Conservation (phyloP, 2,329 filamentous ascomycete species). For the Cryphonectria parasitica region DNA sequence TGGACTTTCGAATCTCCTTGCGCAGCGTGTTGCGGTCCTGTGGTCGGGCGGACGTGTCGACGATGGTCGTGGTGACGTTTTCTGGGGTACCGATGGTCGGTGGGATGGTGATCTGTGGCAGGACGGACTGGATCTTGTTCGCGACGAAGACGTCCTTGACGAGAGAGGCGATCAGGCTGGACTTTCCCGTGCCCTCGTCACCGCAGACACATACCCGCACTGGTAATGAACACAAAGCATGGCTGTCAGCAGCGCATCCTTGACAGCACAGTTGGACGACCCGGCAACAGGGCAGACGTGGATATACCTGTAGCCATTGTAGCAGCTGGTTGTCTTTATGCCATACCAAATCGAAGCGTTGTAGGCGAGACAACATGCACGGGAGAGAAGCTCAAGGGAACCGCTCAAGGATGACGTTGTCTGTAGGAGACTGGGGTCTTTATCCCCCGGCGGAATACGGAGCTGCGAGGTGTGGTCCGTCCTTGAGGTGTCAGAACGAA, state of each 20-base stretch:
- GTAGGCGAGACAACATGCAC: background rate
- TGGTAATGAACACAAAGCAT: constrained; percentile 31
- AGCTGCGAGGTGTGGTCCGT: background rate
- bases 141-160: constrained; percentile 97
- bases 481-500: background rate
- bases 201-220: constrained; percentile 96
- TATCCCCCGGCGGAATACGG: background rate
- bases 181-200: constrained; percentile 94
- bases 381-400: background rate
- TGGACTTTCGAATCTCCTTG: constrained; percentile 94
- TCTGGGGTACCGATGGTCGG: constrained; percentile 91
- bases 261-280: background rate
- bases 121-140: constrained; percentile 86
- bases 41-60: constrained; percentile 94
- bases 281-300: background rate
- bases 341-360: constrained; percentile 7
- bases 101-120: constrained; percentile 93
- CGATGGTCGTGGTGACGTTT: constrained; percentile 95
- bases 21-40: constrained; percentile 89
- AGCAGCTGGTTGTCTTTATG: constrained; percentile 17
- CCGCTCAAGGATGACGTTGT: background rate
- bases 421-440: background rate
- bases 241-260: constrained; percentile 24
- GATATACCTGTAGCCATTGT: constrained; percentile 38
- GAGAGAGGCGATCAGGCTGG: constrained; percentile 88